Evolutionary conservation across 768 basidiomycete genomes (phyloP).

Genomic region (Russula abietina): DNA sequence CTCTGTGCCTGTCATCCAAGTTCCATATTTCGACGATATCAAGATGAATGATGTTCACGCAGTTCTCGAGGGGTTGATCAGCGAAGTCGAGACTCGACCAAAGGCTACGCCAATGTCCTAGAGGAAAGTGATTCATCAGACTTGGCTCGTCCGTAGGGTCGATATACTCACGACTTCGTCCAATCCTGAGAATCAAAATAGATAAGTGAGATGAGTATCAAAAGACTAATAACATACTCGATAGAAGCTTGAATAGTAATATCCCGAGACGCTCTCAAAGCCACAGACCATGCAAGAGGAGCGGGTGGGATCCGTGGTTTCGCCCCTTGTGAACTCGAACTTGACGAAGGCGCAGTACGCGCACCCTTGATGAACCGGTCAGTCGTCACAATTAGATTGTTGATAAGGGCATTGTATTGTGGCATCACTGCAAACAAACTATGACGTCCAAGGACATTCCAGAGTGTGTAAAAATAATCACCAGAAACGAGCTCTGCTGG

Average conservation of each 20-base stretch:
- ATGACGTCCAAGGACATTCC: background rate
- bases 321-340: background rate
- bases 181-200: background rate
- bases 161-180: background rate
- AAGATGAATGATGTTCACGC: constrained; percentile 27
- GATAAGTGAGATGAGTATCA: background rate
- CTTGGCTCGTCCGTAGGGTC: background rate
- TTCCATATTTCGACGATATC: constrained; percentile 5
- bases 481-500: background rate
- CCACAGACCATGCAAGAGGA: constrained; percentile 6
- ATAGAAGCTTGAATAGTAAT: constrained; percentile 5
- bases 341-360: background rate
- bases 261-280: constrained; percentile 1
- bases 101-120: constrained; percentile 6
- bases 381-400: background rate
- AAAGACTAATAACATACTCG: background rate
- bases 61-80: constrained; percentile 65
- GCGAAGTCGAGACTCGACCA: constrained; percentile 1
- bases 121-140: background rate
- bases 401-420: background rate
- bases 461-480: background rate
- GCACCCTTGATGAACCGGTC: background rate
- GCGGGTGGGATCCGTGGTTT: background rate
- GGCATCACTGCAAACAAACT: background rate
- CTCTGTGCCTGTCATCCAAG: background rate